Base-by-base conservation (phyloP, 768 basidiomycete species). In the Podaxis sp. region DNA sequence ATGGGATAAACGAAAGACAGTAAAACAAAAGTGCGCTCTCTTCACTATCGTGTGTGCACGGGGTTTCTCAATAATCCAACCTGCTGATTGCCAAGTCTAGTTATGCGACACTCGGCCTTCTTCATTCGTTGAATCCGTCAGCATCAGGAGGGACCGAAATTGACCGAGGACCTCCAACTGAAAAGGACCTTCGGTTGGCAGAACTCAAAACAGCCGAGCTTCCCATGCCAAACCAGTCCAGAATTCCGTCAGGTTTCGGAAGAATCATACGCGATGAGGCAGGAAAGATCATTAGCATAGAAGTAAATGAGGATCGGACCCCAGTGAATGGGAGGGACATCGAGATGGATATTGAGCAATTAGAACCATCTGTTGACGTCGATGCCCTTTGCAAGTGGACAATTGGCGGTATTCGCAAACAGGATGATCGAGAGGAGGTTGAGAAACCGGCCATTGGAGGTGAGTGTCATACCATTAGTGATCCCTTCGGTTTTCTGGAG, bases 1-100 rank as follows among this genome's bases (percentile, higher is more conserved):
- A 60, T 98, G 95, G 95, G 91, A 98, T 74, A 86, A 85, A 67
- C 78, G 78, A 56, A 93, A 92, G 76, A 98, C 95, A 11, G 88
- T 96, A 17, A 84, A 84, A 66, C 96, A 98, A 84, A 98, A 97
- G 95, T 96, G 70, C 69, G 89, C 72, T 24, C 49, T 50, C 49
- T 24, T 8, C 22, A 5, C 10, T 24, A 13, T 13, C 26, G 22
- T 24, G 22, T 12, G 22, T 50, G 49, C 33, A 33, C 33, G 33
- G 7, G 33, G 8, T 33, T 12, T 50, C 24, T 26, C 22, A 10
- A 11, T 50, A 15, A 15, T 12, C 4, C 6, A 15, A 24, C 36
- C 55, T 50, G 28, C 48, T 24, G 53, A 37, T 64, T 26, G 15
- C 30, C 17, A 17, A 8, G 33, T 53, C 28, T 58, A 95, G 93